These are phyloP conservation scores for Colletotrichum musicola DNA, from an alignment of 2,329 filamentous ascomycete genomes.

Conservation along the genomic window DNA sequence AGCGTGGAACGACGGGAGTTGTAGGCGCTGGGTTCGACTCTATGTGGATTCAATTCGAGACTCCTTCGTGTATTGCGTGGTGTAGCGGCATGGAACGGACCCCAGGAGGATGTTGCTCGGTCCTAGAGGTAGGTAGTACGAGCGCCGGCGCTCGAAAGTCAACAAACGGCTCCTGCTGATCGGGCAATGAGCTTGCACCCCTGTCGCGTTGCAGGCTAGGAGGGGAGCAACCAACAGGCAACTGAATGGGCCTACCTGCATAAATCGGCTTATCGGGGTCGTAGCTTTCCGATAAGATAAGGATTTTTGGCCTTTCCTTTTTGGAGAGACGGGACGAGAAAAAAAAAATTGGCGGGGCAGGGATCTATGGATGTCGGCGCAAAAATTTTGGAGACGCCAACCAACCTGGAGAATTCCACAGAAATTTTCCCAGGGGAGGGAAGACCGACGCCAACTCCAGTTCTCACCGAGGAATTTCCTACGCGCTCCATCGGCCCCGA, in stretches of 20 bases:
- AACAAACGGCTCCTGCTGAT: constrained; percentile 38
- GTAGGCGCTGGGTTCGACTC: not conserved
- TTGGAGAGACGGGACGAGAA: not conserved
- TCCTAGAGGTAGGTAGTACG: constrained; percentile 4
- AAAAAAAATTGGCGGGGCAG: constrained; percentile 31
- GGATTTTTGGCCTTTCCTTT: not conserved
- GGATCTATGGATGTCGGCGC: constrained; percentile 12
- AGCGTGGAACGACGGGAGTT: not conserved
- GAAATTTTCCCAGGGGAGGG: constrained; percentile 39
- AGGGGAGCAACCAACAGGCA: constrained; percentile 28
- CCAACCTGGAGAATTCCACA: constrained; percentile 17
- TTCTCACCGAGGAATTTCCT: constrained; percentile 28
- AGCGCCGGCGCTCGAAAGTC: constrained; percentile 34
- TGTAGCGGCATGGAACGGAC: constrained; percentile 17
- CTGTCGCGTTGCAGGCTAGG: constrained; percentile 26
- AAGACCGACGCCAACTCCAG: constrained; percentile 21
- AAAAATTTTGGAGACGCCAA: constrained; percentile 36
- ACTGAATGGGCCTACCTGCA: constrained; percentile 22
- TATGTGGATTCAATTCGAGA: not conserved
- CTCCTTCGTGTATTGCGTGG: constrained; percentile 2
- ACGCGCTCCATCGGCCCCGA: not conserved
- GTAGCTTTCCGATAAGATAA: constrained; percentile 25
- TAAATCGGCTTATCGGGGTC: constrained; percentile 10
- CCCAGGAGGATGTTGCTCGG: constrained; percentile 19
- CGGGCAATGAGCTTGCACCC: constrained; percentile 37